Base-by-base conservation (phyloP, 1,284 basidiomycete species). In the Lignosus rhinocerotis region DNA sequence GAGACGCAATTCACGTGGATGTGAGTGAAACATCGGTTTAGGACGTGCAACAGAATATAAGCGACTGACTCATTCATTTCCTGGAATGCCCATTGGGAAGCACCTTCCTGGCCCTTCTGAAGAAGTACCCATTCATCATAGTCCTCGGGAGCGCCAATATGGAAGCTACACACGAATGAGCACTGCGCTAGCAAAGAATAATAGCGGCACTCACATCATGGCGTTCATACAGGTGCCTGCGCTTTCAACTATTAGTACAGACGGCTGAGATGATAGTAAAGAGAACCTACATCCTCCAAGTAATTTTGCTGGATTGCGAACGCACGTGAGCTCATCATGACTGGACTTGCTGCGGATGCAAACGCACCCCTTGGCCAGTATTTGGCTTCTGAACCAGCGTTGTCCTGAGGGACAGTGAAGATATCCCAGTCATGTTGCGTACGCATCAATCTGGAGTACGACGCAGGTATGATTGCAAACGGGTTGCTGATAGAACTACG, bases 91-190 rank as follows among this genome's bases (percentile, higher is more conserved):
- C 88, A 91, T 12, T 78, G 76, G 10, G 81, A 58, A 10, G 74
- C 72, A 19, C 74, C 80, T 56, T 86, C 82, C n/a, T 78, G 79
- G 17, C 76, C 75, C 38, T 69, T 68, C 55, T 72, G 70, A 33
- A 82, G 76, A n/a, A 72, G 63, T 0, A 81, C 85, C 81, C 86
- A 89, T 68, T 89, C 81, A 63, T 89, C 85, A 61, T 83, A 90
- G 66, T 90, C 88, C 0, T 81, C 81, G 1, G 88, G 86, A 6
- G 84, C 78, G 17, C 87, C 85, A 43, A 82, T 82, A 17, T 90
- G 88, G 53, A 83, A 87, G 73, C 87, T 90, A 56, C 3, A 42
- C 42, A 21, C 21, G 17, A 17, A 31, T 47, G 11, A 49, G 41
- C 16, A 38, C 44, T 8, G 10, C 41, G 6, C 8, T 14, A 33